Evolutionary conservation across 2,329 filamentous ascomycete species (phyloP), one percentile per base, ranked within the genome.

Genomic region (Alternaria sp.): DNA sequence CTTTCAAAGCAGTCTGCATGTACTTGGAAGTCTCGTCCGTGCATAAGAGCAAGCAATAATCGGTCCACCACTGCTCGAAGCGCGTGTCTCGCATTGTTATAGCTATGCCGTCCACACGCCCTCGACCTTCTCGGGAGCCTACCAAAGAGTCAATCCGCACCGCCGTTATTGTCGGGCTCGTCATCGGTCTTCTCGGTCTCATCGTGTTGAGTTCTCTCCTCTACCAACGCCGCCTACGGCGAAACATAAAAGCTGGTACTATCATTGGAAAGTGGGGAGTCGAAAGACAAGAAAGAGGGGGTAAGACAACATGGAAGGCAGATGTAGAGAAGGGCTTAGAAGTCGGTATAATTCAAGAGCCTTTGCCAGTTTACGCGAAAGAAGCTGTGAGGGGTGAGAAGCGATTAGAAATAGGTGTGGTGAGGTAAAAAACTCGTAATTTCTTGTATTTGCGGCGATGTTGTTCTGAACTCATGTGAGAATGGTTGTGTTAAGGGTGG

Each of bases 131-230:
- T 32, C 44, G 32, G 26, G 12, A 30, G 22, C 48, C 48, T n/a
- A 51, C 30, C 30, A 51, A 51, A 34, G 34, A 36, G n/a, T 51
- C 48, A 24, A 39, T 18, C 20, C 48, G 34, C 32, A 51, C 48
- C 14, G 48, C 48, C 5, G 26, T 51, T 22, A 26, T 51, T 20
- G 48, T 51, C 32, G 48, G 48, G 44, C 44, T 48, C 44, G 32
- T 48, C 44, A 48, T 48, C 12, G 16, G 44, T 34, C 28, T 48
- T 34, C 44, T 48, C 28, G 44, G 44, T 34, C 20, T 34, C 28
- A 34, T 48, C 6, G 44, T 48, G 4, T 16, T 48, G 18, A 22
- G 28, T 32, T 48, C 30, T 12, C 28, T 48, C 28, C 28, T 48
- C 6, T 48, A 48, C 28, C 44, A 34, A 14, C 28, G 44, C 34